Base-by-base conservation (phyloP, 768 basidiomycete genomes). In the Sarcodon sp. region DNA sequence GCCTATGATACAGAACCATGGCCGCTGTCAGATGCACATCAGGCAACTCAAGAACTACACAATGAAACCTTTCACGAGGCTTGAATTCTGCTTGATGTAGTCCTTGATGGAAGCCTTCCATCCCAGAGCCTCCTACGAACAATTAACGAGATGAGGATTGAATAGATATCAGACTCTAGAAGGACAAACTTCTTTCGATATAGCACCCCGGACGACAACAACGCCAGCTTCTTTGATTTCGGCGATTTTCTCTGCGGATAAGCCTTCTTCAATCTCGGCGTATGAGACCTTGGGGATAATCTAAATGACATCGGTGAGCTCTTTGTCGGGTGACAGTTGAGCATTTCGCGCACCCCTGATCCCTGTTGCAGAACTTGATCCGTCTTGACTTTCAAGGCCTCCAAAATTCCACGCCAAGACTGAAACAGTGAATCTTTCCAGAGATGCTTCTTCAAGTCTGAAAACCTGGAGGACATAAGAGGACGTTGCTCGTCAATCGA, bases 71-170 rank as follows among this genome's bases (percentile, higher is more conserved):
- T 70, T 73, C 16, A 79, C 69, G 1, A 62, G 63, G 21, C 61
- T 59, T 5, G 52, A 41, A 53, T 82, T 84, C 0, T 61, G 60
- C 6, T 65, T 59, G n/a, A 73, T 70, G 53, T 83, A 85, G 4
- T 74, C 69, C 48, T 62, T 64, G 35, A 85, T 69, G 6, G 66
- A 61, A 18, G 59, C 56, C 51, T 83, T 80, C 81, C 83, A 85
- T 0, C 47, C 53, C 1, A 79, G 54, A 0, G 78, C 84, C 64
- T 81, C 73, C 72, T 82, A 50, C 33, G 38, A 2, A 38, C 7
- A 33, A 18, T 21, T 7, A 43, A 9, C 10, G 43, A 44, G 18
- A n/a, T 41, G 34, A 31, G 15, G 33, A 27, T 16, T 45, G 45
- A 6, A 16, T 1, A 12, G 7, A 33, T 21, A 15, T 2, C 41